Conservation (phyloP, 441 rosid species). For the Biscutella laevigata region DNA sequence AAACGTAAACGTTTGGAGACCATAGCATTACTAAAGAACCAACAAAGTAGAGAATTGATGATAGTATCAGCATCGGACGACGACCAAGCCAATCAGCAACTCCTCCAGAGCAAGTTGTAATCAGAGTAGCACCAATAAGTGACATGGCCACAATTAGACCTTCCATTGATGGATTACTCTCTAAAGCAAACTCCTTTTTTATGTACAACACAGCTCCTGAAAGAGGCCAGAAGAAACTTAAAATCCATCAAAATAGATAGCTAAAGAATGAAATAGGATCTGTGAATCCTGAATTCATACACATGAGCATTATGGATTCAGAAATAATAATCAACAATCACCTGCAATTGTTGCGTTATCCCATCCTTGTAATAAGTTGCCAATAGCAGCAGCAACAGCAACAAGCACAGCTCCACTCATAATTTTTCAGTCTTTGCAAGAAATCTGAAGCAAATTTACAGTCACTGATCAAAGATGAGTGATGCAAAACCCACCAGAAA, state of each 20-base stretch:
- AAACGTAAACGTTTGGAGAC: constrained; percentile 47
- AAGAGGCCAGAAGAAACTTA: not conserved
- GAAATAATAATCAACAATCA: constrained; percentile 20
- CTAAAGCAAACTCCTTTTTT: constrained; percentile 41
- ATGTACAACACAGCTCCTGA: constrained; percentile 46
- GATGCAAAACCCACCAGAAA: constrained; percentile 19
- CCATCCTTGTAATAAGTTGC: constrained; percentile 97
- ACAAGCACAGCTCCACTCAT: constrained; percentile 92
- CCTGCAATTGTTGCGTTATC: constrained; percentile 98
- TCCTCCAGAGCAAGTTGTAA: constrained; percentile 46
- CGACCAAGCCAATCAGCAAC: constrained; percentile 51
- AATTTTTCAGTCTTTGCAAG: constrained; percentile 10
- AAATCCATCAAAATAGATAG: not conserved
- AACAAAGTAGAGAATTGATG: constrained; percentile 39
- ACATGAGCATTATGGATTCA: not conserved
- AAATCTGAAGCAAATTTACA: constrained; percentile 23
- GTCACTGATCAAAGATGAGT: constrained; percentile 25
- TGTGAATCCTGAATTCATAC: not conserved
- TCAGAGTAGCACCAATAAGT: constrained; percentile 46
- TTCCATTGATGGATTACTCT: constrained; percentile 42
- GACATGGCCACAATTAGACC: constrained; percentile 56
- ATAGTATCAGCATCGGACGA: constrained; percentile 47
- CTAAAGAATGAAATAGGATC: not conserved
- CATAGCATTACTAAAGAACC: constrained; percentile 47
- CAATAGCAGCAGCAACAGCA: constrained; percentile 87